Base-by-base conservation (phyloP, 495 filamentous ascomycete genomes). In the Xylaria longipes region DNA sequence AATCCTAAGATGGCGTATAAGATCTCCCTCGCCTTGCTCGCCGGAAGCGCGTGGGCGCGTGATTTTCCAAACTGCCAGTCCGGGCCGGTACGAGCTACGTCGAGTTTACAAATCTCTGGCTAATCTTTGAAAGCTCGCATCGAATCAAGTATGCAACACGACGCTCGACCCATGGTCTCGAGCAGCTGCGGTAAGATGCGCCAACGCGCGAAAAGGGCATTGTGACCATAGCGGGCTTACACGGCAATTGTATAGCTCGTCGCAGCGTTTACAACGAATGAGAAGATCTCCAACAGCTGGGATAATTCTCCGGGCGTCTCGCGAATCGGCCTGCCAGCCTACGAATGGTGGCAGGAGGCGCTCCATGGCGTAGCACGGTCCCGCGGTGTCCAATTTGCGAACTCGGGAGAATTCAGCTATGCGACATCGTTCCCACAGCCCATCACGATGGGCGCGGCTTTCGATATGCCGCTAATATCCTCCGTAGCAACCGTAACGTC, bases 361-460 rank as follows among this genome's bases (percentile, higher is more conserved):
- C 78, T 87, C 0, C 81, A 87, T 50, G 81, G 82, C 2, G 82
- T 84, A 1, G 81, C 79, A 14, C 78, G 75, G 52, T 81, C 79
- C 15, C 73, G 75, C 4, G 76, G 75, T 7, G 81, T 83, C 12
- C 68, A 61, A 4, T 85, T 80, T 71, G 64, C 70, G 1, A 72
- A 67, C 20, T 73, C 71, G 5, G 80, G 81, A 29, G 70, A 81
- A 11, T 86, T 82, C 71, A 79, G 78, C 73, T 89, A 87, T 79
- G 85, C 89, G 0, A 91, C 89, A 0, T 88, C 87, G 0, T 91
- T 91, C 75, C 89, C 90, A 0, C 82, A 84, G 73, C 89, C 89
- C 0, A 89, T 92, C 50, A 74, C 85, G 0, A 84, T 88, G 73
- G 87, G 86, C 68, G 88, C 90, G 0, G 85, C 89, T 5, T 85